A percentile compares a stretch with the other conserved stretches of the same genome.
Conservation (phyloP, 768 basidiomycete species). For the Psilocybe sp. region DNA sequence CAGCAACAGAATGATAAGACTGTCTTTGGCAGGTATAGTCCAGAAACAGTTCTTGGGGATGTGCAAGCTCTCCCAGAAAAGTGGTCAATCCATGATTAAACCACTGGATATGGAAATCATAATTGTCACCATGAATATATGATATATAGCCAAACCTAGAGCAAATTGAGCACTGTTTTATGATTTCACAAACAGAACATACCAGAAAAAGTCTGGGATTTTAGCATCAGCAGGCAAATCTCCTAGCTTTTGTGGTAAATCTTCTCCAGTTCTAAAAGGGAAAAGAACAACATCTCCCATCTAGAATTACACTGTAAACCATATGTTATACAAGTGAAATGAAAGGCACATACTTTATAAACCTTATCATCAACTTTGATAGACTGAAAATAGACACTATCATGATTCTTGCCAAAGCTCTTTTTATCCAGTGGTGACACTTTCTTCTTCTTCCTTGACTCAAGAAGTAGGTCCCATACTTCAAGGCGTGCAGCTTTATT, state of each 20-base stretch:
- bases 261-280: slow-evolving; percentile 23
- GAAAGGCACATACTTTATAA: slow-evolving; percentile 37
- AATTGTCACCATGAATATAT: slow-evolving; percentile 40
- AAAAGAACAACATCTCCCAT: slow-evolving; percentile 62
- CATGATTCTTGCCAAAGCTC: background rate
- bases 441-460: slow-evolving; percentile 21
- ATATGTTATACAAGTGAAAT: background rate
- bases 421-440: background rate
- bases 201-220: slow-evolving; percentile 68
- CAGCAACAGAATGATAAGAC: slow-evolving; percentile 37
- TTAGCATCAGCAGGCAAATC: slow-evolving; percentile 32
- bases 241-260: slow-evolving; percentile 29
- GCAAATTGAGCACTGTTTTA: too few relatives aligned
- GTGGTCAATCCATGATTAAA: slow-evolving; percentile 67
- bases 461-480: slow-evolving; percentile 14
- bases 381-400: slow-evolving; percentile 32
- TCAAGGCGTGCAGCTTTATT: too few relatives aligned
- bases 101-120: slow-evolving; percentile 68
- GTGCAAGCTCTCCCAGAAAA: slow-evolving; percentile 54
- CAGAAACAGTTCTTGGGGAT: slow-evolving; percentile 66
- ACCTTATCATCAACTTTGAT: slow-evolving; percentile 39
- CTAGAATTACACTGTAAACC: slow-evolving; percentile 27
- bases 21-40: slow-evolving; percentile 50
- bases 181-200: slow-evolving; percentile 6
- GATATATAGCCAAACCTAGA: slow-evolving; percentile 69